Conservation (phyloP, 345 rosid species). For the Moringa oleifera region DNA sequence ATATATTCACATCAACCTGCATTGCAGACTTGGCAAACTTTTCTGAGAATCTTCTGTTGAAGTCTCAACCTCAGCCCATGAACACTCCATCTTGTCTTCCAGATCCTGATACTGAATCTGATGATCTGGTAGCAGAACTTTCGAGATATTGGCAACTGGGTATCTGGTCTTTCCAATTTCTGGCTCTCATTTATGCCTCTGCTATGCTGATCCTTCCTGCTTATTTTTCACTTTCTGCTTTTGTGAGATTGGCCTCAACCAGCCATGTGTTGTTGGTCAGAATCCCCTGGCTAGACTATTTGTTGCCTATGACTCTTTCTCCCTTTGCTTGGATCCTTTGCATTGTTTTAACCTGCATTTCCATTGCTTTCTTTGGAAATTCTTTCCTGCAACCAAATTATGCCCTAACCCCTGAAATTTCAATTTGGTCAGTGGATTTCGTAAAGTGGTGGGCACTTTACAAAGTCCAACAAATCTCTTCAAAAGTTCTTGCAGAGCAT, state of each 20-base stretch:
- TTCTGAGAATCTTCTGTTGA: conserved; percentile 39
- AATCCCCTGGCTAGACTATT: conserved; percentile 25
- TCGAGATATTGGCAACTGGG: conserved; percentile 29
- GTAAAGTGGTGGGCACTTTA: conserved; percentile 78
- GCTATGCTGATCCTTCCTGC: conserved; percentile 44
- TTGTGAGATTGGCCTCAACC: conserved; percentile 25
- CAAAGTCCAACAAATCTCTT: conserved; percentile 51
- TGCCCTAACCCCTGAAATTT: conserved; percentile 36
- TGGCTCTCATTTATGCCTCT: conserved; percentile 41
- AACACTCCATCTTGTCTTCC: conserved; percentile 21
- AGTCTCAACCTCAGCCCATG: conserved; percentile 36
- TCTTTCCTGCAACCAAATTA: conserved; percentile 55
- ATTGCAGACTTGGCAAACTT: conserved; percentile 60
- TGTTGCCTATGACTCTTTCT: conserved; percentile 32
- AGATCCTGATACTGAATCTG: conserved; percentile 27
- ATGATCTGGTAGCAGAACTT: conserved; percentile 28
- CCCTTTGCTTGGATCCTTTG: conserved; percentile 71
- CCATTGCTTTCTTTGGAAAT: conserved; percentile 45
- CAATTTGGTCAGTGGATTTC: conserved; percentile 53
- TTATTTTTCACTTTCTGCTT: conserved; percentile 44
- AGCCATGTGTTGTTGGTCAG: conserved; percentile 6
- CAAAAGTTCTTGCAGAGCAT: conserved; percentile 53
- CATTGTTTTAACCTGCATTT: conserved; percentile 34
- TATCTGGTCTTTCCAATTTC: conserved; percentile 40
- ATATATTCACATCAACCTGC: conserved; percentile 64